Base-by-base conservation (phyloP, 208 protist genomes). In the Naegleria lovaniensis region DNA sequence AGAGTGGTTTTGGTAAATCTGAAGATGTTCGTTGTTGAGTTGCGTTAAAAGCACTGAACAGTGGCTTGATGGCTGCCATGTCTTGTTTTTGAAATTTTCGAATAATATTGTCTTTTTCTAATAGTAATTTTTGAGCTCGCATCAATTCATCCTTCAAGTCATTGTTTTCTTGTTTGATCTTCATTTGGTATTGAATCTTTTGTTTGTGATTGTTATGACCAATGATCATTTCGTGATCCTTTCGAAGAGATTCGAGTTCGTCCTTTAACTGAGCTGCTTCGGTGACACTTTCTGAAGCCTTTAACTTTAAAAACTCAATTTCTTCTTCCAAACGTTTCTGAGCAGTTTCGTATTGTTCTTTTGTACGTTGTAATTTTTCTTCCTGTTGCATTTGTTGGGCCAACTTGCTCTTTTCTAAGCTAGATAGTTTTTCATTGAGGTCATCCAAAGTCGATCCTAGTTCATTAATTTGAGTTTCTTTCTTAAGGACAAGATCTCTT, bases 161-260 rank as follows among this genome's bases (percentile, higher is more conserved):
- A 90, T 93, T 92, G 67, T 93, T 93, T 85, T 93, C 92, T 59
- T 90, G 41, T 76, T 93, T 93, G 5, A 93, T 86, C 76, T 93
- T 93, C 0, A 92, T 85, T 79, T 92, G 92, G 52, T 92, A 91
- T 67, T 92, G 92, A 33, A 93, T 93, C 92, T 92, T 92, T 58
- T 93, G 92, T 5, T 93, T 93, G 88, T 85, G 90, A 85, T 93
- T 93, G 85, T 93, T 88, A 86, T 93, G 92, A 2, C 92, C 92
- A 25, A 87, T 92, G 33, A 93, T 85, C 85, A 92, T 93, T 36
- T 59, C 85, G n/a, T 59, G 16, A 9, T 59, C 51, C 41, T 88
- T 79, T 36, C 67, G 13, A 36, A 79, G n/a, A 6, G 67, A 79
- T 79, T 79, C 67, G n/a, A 79, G 29, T 9, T 79, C 67, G 25